Conservation (phyloP, 176 grass and related monocot genomes). For the Ananas comosus region DNA sequence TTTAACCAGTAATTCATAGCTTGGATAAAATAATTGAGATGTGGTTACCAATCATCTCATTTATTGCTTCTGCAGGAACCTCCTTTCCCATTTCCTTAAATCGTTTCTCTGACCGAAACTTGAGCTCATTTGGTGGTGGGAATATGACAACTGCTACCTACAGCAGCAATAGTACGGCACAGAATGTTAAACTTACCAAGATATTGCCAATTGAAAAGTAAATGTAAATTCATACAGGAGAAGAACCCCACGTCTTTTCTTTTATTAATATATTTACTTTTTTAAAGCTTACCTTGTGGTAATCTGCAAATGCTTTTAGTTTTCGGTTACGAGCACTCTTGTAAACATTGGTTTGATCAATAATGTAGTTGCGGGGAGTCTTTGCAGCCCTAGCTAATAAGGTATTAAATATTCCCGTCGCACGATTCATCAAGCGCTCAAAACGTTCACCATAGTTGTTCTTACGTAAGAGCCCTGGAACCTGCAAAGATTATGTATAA, state of each 20-base stretch:
- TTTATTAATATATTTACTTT: neutral
- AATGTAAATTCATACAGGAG: too few relatives aligned
- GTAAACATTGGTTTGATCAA: slow-evolving; percentile 74
- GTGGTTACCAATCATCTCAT: slow-evolving; percentile 53
- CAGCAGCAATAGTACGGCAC: slow-evolving; percentile 5
- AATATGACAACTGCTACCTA: slow-evolving; percentile 53
- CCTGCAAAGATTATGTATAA: slow-evolving; percentile 21
- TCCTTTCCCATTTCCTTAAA: slow-evolving; percentile 64
- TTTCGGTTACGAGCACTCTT: slow-evolving; percentile 46
- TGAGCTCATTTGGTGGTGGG: slow-evolving; percentile 40
- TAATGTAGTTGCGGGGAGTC: slow-evolving; percentile 44
- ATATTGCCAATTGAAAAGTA: too few relatives aligned
- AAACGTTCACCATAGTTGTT: slow-evolving; percentile 53
- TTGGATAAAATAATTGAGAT: neutral
- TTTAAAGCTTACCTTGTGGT: slow-evolving; percentile 35
- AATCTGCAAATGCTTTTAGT: slow-evolving; percentile 44
- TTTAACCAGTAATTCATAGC: neutral
- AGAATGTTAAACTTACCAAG: neutral
- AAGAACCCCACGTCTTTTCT: too few relatives aligned
- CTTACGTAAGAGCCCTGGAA: slow-evolving; percentile 51
- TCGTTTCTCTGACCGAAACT: slow-evolving; percentile 24
- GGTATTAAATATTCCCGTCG: slow-evolving; percentile 53
- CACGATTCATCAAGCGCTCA: slow-evolving; percentile 47
- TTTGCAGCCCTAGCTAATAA: slow-evolving; percentile 47
- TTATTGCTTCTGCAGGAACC: slow-evolving; percentile 49